Percentiles rank a stretch among this genome's conserved stretches.
Conservation (phyloP, 495 filamentous ascomycete genomes). For the Penicillium odoratum region DNA sequence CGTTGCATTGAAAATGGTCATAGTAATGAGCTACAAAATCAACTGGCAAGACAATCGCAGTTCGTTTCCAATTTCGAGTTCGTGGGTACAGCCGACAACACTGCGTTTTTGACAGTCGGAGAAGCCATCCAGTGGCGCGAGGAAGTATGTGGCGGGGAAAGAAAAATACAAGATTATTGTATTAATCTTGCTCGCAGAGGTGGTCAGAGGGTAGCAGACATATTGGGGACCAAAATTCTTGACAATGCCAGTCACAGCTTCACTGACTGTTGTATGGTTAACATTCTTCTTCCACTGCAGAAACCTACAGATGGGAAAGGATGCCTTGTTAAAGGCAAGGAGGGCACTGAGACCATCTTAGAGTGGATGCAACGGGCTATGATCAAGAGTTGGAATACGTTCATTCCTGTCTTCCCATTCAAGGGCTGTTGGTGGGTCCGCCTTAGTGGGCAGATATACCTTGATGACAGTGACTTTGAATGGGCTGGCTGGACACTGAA, state of each 20-base stretch:
- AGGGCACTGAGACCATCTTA: constrained; percentile 26
- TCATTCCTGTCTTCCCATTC: constrained; percentile 50
- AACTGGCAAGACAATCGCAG: constrained; percentile 1
- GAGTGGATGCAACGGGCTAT: constrained; percentile 58
- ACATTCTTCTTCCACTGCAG: constrained; percentile 63
- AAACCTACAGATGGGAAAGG: constrained; percentile 26
- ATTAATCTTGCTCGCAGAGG: constrained; percentile 52
- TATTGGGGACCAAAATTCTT: constrained; percentile 65
- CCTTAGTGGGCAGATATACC: constrained; percentile 6
- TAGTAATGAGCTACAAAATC: background rate
- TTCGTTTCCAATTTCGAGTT: constrained; percentile 73
- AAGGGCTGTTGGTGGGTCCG: constrained; percentile 7
- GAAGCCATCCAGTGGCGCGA: constrained; percentile 64
- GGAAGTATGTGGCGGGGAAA: constrained; percentile 55
- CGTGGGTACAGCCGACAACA: constrained; percentile 65
- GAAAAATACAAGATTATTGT: constrained; percentile 5
- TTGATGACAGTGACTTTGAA: constrained; percentile 11
- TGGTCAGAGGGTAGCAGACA: constrained; percentile 53
- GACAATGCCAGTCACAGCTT: constrained; percentile 21
- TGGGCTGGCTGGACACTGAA: constrained; percentile 10
- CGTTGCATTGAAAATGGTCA: background rate
- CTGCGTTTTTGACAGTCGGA: constrained; percentile 63
- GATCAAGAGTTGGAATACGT: constrained; percentile 61
- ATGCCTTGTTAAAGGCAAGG: constrained; percentile 26
- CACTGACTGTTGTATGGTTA: constrained; percentile 53